Evolutionary conservation across 371 early-diverging fungal genomes (phyloP).

Genomic region (Catenaria anguillulae): DNA sequence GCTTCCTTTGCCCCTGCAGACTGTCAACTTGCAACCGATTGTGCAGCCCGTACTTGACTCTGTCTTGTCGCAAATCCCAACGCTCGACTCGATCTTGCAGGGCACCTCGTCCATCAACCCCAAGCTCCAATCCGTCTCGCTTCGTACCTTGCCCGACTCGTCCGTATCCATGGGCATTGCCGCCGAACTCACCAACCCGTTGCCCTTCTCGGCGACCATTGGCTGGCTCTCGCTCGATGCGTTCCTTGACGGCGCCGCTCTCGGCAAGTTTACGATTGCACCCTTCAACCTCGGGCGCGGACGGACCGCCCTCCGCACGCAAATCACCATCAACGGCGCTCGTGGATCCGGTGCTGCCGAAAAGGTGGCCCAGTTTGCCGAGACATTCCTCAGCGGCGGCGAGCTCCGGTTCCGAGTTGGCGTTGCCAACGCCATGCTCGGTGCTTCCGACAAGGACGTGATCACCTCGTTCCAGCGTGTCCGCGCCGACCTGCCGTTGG

Average conservation of each 20-base stretch:
- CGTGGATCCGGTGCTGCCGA: neutral
- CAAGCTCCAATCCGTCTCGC: neutral
- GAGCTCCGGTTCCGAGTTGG: neutral
- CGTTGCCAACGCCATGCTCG: neutral
- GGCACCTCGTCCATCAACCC: conserved; percentile 2
- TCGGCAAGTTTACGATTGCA: conserved; percentile 2
- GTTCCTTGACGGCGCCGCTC: neutral
- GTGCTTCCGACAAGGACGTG: conserved; percentile 2
- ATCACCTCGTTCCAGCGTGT: conserved; percentile 1
- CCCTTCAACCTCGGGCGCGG: conserved; percentile 5
- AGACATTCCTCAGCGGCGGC: neutral
- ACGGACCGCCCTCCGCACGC: neutral
- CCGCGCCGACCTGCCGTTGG: neutral
- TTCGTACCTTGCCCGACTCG: neutral
- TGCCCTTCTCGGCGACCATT: conserved; percentile 1
- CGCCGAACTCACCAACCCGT: neutral
- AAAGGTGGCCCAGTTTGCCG: neutral
- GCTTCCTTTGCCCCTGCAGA: neutral
- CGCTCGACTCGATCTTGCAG: neutral
- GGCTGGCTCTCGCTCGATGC: neutral
- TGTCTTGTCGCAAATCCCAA: neutral
- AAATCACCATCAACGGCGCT: neutral
- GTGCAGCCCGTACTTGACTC: neutral
- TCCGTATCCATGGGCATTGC: neutral
- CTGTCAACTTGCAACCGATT: neutral